Percentiles rank a stretch among this genome's conserved stretches.
Evolutionary conservation across 148 eudicot genomes (phyloP).

Genomic region (Vaccinium myrtillus): DNA sequence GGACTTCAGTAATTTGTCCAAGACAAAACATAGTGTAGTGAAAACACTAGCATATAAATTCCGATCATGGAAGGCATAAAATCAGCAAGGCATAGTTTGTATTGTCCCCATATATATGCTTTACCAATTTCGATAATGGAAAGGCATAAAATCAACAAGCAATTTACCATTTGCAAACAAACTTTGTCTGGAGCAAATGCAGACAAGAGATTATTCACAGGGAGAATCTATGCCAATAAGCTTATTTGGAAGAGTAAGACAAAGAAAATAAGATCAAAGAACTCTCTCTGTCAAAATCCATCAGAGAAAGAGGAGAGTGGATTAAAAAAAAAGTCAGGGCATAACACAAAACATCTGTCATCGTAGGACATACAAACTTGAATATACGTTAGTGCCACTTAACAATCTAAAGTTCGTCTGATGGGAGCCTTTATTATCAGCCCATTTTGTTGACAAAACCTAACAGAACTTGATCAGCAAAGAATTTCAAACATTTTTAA

Average conservation of each 20-base stretch:
- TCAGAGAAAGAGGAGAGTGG: neutral
- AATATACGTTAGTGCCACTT: neutral
- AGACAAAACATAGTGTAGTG: constrained; percentile 6
- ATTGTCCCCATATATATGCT: too few relatives aligned
- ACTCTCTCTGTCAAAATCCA: neutral
- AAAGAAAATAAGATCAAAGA: neutral
- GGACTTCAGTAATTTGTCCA: neutral
- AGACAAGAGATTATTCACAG: neutral
- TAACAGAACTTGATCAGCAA: neutral
- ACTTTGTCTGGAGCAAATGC: neutral
- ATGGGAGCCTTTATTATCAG: neutral
- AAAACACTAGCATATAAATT: constrained; percentile 7
- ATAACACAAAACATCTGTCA: neutral
- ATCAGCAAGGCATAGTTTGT: neutral
- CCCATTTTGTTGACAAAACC: constrained; percentile 5
- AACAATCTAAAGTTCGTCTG: neutral
- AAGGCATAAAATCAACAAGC: neutral
- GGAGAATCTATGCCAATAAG: neutral
- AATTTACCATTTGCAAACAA: neutral
- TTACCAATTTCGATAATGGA: neutral
- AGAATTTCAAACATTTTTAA: neutral
- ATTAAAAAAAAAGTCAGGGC: neutral
- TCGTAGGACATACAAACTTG: neutral
- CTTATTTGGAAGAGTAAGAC: neutral
- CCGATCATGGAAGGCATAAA: neutral